Evolutionary conservation across 179 eudicot genomes (phyloP).

Genomic region (Drosera spatulata): DNA sequence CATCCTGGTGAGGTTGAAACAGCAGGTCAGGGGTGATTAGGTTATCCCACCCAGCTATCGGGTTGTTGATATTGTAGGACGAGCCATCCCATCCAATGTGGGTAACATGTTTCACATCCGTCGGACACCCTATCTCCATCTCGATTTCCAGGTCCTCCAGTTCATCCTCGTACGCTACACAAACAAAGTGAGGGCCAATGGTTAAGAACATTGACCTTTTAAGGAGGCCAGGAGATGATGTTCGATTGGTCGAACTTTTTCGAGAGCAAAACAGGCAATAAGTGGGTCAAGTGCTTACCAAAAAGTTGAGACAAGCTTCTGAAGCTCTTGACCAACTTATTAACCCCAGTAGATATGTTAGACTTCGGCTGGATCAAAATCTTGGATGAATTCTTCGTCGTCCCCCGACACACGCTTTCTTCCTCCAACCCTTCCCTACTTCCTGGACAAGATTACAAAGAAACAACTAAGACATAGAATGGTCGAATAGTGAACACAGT

Average conservation of each 20-base stretch:
- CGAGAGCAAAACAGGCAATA: neutral
- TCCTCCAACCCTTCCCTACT: constrained; percentile 29
- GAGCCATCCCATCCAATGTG: constrained; percentile 92
- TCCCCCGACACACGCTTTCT: constrained; percentile 30
- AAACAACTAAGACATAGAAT: too few species aligned
- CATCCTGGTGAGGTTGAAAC: constrained; percentile 3
- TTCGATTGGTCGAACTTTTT: neutral
- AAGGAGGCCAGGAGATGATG: too few species aligned
- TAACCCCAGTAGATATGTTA: constrained; percentile 38
- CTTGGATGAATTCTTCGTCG: constrained; percentile 37
- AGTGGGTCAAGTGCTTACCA: constrained; percentile 17
- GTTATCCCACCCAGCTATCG: constrained; percentile 44
- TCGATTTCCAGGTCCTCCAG: constrained; percentile 48
- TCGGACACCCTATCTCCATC: constrained; percentile 93
- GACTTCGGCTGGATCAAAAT: constrained; percentile 32
- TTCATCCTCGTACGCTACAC: constrained; percentile 65
- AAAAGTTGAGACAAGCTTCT: constrained; percentile 44
- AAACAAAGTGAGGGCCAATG: neutral
- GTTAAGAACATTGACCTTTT: neutral
- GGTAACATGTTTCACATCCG: constrained; percentile 85
- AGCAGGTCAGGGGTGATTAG: constrained; percentile 20
- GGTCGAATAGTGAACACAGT: too few species aligned
- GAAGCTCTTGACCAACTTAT: constrained; percentile 37
- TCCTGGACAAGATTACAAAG: constrained; percentile 8
- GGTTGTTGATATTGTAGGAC: constrained; percentile 24